Base-by-base conservation (phyloP, 495 filamentous ascomycete species). In the Platismatia glauca region DNA sequence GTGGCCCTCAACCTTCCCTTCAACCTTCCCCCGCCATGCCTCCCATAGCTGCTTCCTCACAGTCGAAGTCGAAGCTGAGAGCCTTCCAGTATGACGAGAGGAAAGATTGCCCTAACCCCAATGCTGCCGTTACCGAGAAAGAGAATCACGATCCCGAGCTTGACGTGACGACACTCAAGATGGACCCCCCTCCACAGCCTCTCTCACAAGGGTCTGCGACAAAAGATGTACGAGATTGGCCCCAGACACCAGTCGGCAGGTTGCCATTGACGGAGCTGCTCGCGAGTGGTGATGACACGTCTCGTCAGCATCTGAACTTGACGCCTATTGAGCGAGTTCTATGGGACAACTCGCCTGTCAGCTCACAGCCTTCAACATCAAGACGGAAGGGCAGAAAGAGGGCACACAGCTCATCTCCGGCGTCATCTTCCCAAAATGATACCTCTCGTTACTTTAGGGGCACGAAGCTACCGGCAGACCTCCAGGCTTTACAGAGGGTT, bases 231-330 rank as follows among this genome's bases (percentile, higher is more conserved):
- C 79, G 77, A 58, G 73, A 85, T 72, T 78, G 80, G 63, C 81
- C 88, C 5, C 84, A 83, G 48, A 95, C 93, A 4, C 93, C 93
- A 0, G 83, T 84, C 22, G 83, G 84, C 35, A 81, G 87, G 50
- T 76, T 95, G 39, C 83, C 89, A 52, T 82, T 96, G 66, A 84
- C 86, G 37, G 90, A 95, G 64, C 77, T 97, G 27, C 87, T 97
- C 63, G 85, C 86, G 48, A 85, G 86, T 68, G 77, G 81, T 43
- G 89, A 91, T 63, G 77, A 81, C 61, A 80, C 80, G 5, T 77
- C 77, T 11, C 57, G 71, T 60, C 58, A 70, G 67, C n/a, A 68
- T 71, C 70, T 77, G 57, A 74, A 74, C 48, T 65, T 76, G 39
- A 88, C 87, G 11, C 86, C 87, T 0, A 85, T 89, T 62, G 89